Conservation (phyloP, 352 stramenopile genomes). For the Globisporangium cylindrosporum region DNA sequence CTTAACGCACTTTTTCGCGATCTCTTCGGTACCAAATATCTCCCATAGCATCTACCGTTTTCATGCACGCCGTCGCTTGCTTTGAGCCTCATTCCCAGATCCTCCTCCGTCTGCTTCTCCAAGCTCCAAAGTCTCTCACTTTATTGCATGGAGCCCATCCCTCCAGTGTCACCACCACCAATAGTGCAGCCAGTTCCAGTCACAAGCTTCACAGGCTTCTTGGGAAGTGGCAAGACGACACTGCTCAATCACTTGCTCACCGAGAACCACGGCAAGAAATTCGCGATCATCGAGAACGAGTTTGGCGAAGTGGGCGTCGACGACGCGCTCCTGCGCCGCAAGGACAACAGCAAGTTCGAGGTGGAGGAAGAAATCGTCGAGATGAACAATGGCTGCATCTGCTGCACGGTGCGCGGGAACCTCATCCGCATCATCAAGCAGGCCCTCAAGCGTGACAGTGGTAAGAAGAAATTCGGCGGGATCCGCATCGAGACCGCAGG, state of each 20-base stretch:
- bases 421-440: constrained; percentile 41
- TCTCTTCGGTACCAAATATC: too few relatives aligned
- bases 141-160: too few relatives aligned
- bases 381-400: constrained; percentile 96
- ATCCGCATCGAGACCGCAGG: too few relatives aligned
- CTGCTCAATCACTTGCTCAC: constrained; percentile 94
- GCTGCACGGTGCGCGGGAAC: constrained; percentile 92
- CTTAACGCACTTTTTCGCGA: too few relatives aligned
- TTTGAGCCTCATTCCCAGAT: not conserved
- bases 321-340: too few relatives aligned
- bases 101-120: not conserved
- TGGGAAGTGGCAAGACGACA: constrained; percentile 94
- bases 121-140: too few relatives aligned
- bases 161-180: not conserved
- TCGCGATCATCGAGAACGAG: too few relatives aligned
- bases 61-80: too few relatives aligned
- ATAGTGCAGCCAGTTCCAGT: constrained; percentile 46
- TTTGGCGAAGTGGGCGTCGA: too few relatives aligned
- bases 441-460: constrained; percentile 54
- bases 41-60: too few relatives aligned
- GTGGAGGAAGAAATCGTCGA: constrained; percentile 81
- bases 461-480: constrained; percentile 52
- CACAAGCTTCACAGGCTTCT: constrained; percentile 91
- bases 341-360: too few relatives aligned
- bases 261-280: constrained; percentile 84